phyloP scores from a whole-genome alignment of 371 early-diverging fungal species.

The Mucor plumbeus region DNA sequence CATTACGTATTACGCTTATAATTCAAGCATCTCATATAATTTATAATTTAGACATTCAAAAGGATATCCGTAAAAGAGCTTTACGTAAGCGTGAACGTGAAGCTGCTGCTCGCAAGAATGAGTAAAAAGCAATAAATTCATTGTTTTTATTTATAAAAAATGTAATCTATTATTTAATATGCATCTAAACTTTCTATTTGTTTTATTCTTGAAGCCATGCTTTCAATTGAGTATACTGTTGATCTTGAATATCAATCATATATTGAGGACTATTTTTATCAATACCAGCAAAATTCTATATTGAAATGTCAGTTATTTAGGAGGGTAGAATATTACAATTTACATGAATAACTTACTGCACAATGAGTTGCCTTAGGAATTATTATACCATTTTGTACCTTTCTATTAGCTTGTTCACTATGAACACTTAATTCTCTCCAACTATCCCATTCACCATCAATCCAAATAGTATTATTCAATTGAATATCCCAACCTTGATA shows the following conservation, averaged over 20 bases:
- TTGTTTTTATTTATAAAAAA: background rate
- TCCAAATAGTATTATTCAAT: conserved; percentile 53
- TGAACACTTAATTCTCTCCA: conserved; percentile 59
- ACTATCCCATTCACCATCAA: conserved; percentile 65
- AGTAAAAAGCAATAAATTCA: conserved; percentile 7
- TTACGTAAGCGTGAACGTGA: conserved; percentile 71
- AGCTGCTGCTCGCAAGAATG: conserved; percentile 48
- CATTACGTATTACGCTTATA: background rate
- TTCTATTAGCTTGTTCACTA: conserved; percentile 7
- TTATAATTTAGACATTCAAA: conserved; percentile 53
- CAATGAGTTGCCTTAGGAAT: conserved; percentile 26
- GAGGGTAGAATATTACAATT: background rate
- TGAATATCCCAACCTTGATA: conserved; percentile 56
- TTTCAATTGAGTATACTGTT: conserved; percentile 7
- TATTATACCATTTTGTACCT: conserved; percentile 14
- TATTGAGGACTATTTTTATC: background rate
- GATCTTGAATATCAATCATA: conserved; percentile 14
- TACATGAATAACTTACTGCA: conserved; percentile 12
- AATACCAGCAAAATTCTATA: conserved; percentile 6
- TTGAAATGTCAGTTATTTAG: background rate
- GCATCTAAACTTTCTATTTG: background rate
- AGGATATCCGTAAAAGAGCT: conserved; percentile 78
- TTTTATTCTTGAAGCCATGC: conserved; percentile 9
- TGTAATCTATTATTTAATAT: too few relatives aligned
- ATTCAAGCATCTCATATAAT: background rate